Evolutionary conservation across 306 rosid species (phyloP), one percentile per base, ranked within the genome.

Genomic region (Ochetophila trinervis): DNA sequence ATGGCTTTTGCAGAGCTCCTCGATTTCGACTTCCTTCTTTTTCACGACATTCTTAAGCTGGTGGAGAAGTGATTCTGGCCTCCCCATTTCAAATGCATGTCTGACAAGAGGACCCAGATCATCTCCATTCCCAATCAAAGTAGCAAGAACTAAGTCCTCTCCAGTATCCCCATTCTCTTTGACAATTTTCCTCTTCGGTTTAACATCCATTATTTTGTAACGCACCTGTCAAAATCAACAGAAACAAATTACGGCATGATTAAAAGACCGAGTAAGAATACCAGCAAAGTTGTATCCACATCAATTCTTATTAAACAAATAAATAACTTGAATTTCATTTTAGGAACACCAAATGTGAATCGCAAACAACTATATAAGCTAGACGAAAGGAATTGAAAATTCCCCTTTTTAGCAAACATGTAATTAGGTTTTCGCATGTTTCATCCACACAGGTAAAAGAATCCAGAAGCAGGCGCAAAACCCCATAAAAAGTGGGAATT

Each of bases 1-100:
- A 66, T 93, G 97, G 2, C 90, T 93, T 86, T 93, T 93, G 83
- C 99, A 93, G 74, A 93, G 87, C n/a, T 86, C 96, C 82, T 93
- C 99, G 7, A 93, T 93, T 63, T 87, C 97, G 13, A 79, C 88
- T 79, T 90, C 99, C 56, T 86, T 88, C 81, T 90, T 93, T 80
- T 72, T 90, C 56, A 93, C 94, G 24, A 93, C 88, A 16, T 59
- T 75, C 65, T 83, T 83, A 53, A 93, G 88, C 77, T 90, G 99
- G 68, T 87, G 90, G 36, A 90, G 91, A 44, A 93, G 95, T 53
- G 83, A 82, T 61, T 87, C 87, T 0, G 99, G 97, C 48, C 84
- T 82, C 47, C 96, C 90, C 88, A 83, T 88, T 83, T 93, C 97
- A 27, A 93, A 90, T 36, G 96, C 94, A 66, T 93, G 97, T 78